Base-by-base conservation (phyloP, 139 green algal species). In the Chlamydomonas asymmetrica region DNA sequence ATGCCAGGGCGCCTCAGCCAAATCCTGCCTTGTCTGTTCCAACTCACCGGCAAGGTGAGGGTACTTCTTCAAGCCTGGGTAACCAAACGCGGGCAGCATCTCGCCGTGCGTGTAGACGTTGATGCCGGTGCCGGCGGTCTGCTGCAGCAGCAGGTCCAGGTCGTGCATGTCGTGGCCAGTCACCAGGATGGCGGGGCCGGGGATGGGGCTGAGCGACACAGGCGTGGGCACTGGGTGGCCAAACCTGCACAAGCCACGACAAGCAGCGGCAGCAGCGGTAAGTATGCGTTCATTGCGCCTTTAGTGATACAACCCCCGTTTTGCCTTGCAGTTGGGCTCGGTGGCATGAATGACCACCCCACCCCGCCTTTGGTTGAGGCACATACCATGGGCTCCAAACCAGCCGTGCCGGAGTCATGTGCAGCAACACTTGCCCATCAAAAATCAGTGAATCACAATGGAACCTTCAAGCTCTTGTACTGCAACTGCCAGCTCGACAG, bases 61-160 rank as follows among this genome's bases (percentile, higher is more conserved):
- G 77, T 85, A 87, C 71, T 85, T 85, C 68, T 84, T 81, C 8
- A 93, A 78, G 10, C 60, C 78, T 31, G 89, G 89, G 82, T 94
- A 94, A 54, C 84, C 89, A 63, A 94, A 89, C 0, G 84, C 89
- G 25, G 88, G 88, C 73, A 93, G 81, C 83, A 94, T 90, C 88
- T 93, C 88, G 9, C 86, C 88, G 66, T 93, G 89, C 32, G 89
- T 94, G 87, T 92, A 94, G 8, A 94, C 70, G 71, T 93, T 89
- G 74, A 93, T 85, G 48, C 88, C 85, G 2, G 56, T 94, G 73
- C 87, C 89, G 71, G 87, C 77, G 25, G 87, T 94, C 74, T 88
- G 83, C 73, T 85, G 50, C 37, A 94, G 80, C 80, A 94, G 75
- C n/a, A 64, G 64, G 27, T 93, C 38, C 35, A 91, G 79, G 82